A percentile compares a stretch with the other conserved stretches of the same genome.
phyloP scores from a whole-genome alignment of 2,329 filamentous ascomycete species.

The Calycina herbarum region DNA sequence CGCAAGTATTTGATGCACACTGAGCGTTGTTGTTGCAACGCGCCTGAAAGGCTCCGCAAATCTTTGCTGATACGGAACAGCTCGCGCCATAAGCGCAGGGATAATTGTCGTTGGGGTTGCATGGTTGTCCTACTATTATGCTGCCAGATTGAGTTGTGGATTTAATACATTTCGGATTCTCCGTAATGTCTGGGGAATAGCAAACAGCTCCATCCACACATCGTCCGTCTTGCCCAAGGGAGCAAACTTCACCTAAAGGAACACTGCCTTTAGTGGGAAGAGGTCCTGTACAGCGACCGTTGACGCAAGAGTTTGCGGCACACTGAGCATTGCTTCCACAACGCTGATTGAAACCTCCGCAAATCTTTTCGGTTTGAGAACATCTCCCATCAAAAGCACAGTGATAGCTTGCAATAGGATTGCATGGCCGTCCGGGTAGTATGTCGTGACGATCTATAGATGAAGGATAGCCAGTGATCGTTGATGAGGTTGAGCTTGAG shows the following conservation, averaged over 20 bases:
- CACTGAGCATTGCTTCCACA: conserved; percentile 12
- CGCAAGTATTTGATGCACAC: conserved; percentile 25
- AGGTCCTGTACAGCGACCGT: conserved; percentile 8
- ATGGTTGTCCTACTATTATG: too few species aligned
- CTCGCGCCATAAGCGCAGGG: too few species aligned
- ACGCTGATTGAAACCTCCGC: conserved; percentile 3
- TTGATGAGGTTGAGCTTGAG: too few species aligned
- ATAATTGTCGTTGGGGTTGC: too few species aligned
- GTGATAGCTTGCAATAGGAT: not conserved
- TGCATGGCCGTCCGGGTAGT: not conserved
- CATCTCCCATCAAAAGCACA: conserved; percentile 5
- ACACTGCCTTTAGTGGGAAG: conserved; percentile 10
- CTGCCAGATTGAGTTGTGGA: too few species aligned
- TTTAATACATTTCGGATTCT: conserved; percentile 11
- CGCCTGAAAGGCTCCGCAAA: conserved; percentile 21
- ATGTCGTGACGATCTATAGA: not conserved
- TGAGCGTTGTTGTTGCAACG: conserved; percentile 17
- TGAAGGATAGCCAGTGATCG: too few species aligned
- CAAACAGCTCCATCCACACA: conserved; percentile 22
- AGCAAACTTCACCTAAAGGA: conserved; percentile 15
- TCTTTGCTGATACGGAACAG: too few species aligned
- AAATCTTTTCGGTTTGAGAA: not conserved
- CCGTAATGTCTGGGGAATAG: conserved; percentile 16
- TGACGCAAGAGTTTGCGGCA: conserved; percentile 9
- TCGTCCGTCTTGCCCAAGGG: conserved; percentile 7